phyloP scores from a whole-genome alignment of 768 basidiomycete species.

The Boletus coccyginus region DNA sequence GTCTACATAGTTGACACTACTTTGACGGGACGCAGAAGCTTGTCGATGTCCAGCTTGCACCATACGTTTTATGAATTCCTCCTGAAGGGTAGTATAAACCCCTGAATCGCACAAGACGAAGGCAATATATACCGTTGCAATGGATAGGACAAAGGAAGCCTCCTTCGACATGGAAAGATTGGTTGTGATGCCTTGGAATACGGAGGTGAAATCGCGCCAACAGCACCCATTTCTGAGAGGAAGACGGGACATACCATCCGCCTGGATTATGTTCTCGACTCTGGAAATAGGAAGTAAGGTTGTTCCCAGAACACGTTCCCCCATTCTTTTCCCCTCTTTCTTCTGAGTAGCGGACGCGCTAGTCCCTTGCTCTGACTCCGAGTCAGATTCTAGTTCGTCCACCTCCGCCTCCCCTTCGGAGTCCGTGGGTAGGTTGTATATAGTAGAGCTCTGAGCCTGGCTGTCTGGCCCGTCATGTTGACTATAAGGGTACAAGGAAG shows the following conservation, averaged over 20 bases:
- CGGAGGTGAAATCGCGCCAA: constrained; percentile 16
- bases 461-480: constrained; percentile 25
- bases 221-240: constrained; percentile 3
- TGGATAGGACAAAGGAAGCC: constrained; percentile 67
- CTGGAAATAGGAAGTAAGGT: constrained; percentile 63
- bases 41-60: constrained; percentile 66
- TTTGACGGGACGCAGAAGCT: constrained; percentile 57
- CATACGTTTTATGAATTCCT: constrained; percentile 81
- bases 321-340: constrained; percentile 27
- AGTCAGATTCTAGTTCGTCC: constrained; percentile 35
- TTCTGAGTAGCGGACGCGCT: constrained; percentile 27
- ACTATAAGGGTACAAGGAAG: constrained; percentile 32
- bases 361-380: constrained; percentile 28
- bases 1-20: constrained; percentile 64
- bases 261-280: constrained; percentile 75
- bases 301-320: constrained; percentile 58
- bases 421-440: constrained; percentile 34
- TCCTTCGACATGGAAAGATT: constrained; percentile 72
- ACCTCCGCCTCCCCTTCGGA: constrained; percentile 34
- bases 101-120: constrained; percentile 6
- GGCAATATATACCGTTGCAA: constrained; percentile 60
- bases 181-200: constrained; percentile 49
- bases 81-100: constrained; percentile 42
- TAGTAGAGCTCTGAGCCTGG: constrained; percentile 21
- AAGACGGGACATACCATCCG: constrained; percentile 55